Base-by-base conservation (phyloP, 1,284 basidiomycete genomes). In the Pseudomicrostroma phylloplanum region DNA sequence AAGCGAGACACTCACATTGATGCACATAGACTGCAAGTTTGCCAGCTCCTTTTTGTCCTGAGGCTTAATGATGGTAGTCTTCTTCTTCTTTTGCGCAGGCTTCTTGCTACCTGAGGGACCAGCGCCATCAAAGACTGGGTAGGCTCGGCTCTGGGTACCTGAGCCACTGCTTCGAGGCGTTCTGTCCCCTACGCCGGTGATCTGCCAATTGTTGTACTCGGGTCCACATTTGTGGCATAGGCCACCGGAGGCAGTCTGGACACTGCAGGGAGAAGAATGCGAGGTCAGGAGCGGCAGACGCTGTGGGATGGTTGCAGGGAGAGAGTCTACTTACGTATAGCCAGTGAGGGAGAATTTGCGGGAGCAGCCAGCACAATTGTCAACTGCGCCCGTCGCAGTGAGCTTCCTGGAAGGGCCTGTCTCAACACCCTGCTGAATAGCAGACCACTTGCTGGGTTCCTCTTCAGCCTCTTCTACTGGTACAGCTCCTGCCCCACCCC, bases 281-380 rank as follows among this genome's bases (percentile, higher is more conserved):
- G 15, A n/a, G n/a, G 41, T 7, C 43, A 62, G 43, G 6, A 40
- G 19, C 7, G 63, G 17, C 36, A 15, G 7, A 17, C n/a, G 15
- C 12, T 26, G 15, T n/a, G 12, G 41, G 13, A n/a, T n/a, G n/a
- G n/a, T n/a, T n/a, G n/a, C n/a, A n/a, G n/a, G n/a, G n/a, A n/a
- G 3, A 21, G 26, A 39, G 41, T 26, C 30, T 54, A 61, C 53
- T 51, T 23, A 41, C 41, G 83, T 90, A 65, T 81, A 96, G 90
- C 76, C 72, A 4, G 77, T 77, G 70, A 94, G 89, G 19, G 91
- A 92, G 78, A 96, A 96, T 70, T 87, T 85, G 63, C 88, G 88
- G 58, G 84, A 83, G 80, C 94, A 98, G 65, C 85, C 85, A 1
- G 86, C 89, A 73, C 94, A 98, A 17, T 84, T 82, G 71, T 88